Conservation (phyloP, 2,329 filamentous ascomycete species). For the Pseudogymnoascus sp. region DNA sequence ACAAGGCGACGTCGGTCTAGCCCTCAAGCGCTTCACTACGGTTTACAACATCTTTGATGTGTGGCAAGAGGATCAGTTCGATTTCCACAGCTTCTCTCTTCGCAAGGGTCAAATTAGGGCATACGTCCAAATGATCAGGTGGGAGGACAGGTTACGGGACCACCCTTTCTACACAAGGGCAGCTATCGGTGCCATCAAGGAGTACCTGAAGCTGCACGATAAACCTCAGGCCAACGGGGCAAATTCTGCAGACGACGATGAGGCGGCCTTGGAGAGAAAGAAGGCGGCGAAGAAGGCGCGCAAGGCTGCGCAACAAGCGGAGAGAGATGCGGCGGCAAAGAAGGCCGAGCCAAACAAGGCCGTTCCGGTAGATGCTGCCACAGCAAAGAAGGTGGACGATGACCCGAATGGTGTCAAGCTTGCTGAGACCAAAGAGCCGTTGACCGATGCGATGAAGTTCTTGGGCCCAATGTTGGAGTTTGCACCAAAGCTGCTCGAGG, state of each 20-base stretch:
- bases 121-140: constrained; percentile 92
- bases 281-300: constrained; percentile 86
- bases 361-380: constrained; percentile 51
- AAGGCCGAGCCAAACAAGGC: constrained; percentile 77
- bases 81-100: constrained; percentile 97
- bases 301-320: constrained; percentile 65
- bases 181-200: constrained; percentile 69
- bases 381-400: constrained; percentile 77
- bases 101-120: constrained; percentile 91
- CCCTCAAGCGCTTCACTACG: constrained; percentile 84
- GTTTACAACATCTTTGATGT: constrained; percentile 90
- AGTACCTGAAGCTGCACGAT: constrained; percentile 75
- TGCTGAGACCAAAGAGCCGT: constrained; percentile 69
- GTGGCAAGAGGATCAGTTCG: constrained; percentile 98
- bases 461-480: constrained; percentile 72
- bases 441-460: constrained; percentile 84
- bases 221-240: constrained; percentile 58
- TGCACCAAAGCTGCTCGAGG: constrained; percentile 71
- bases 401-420: constrained; percentile 79
- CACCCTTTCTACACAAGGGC: constrained; percentile 88
- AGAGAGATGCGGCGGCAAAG: constrained; percentile 72
- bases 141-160: constrained; percentile 85
- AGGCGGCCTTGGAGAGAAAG: constrained; percentile 63
- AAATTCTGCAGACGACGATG: constrained; percentile 40
- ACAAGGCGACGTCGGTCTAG: constrained; percentile 72